Evolutionary conservation across 805 yeast species (phyloP).

Genomic region (Helenozyma baotianmanensis): DNA sequence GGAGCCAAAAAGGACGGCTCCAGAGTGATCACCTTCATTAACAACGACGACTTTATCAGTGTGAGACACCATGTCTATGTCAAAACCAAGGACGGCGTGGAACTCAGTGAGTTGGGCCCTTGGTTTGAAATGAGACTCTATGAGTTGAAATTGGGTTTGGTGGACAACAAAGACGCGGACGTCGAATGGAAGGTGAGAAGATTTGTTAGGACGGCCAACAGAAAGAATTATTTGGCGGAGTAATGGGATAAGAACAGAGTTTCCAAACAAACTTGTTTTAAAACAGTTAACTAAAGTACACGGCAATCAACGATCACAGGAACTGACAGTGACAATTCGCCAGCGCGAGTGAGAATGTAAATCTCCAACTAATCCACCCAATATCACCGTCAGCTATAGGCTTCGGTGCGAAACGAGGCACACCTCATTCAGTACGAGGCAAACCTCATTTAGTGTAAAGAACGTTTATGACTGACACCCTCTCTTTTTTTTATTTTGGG

Average conservation of each 20-base stretch:
- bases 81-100: conserved; percentile 81
- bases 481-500: too few relatives aligned
- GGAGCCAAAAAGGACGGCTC: conserved; percentile 91
- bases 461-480: too few relatives aligned
- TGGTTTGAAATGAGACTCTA: conserved; percentile 93
- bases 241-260: neutral
- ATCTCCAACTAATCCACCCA: too few relatives aligned
- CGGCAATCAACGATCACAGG: neutral
- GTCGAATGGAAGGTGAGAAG: conserved; percentile 95
- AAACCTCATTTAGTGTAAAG: too few relatives aligned
- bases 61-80: conserved; percentile 96
- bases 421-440: too few relatives aligned
- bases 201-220: conserved; percentile 90
- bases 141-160: conserved; percentile 82
- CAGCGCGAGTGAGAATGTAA: too few relatives aligned
- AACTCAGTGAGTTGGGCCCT: conserved; percentile 97
- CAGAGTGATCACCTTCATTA: conserved; percentile 89
- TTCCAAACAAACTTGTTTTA: neutral
- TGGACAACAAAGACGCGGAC: conserved; percentile 95
- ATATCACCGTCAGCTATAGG: too few relatives aligned
- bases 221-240: conserved; percentile 77
- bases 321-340: too few relatives aligned
- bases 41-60: conserved; percentile 84
- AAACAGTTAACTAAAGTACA: conserved; percentile 2
- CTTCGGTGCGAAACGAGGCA: too few relatives aligned